These are phyloP conservation scores for Spiraea crenata DNA, from an alignment of 331 rosid genomes.

Conservation along the genomic window DNA sequence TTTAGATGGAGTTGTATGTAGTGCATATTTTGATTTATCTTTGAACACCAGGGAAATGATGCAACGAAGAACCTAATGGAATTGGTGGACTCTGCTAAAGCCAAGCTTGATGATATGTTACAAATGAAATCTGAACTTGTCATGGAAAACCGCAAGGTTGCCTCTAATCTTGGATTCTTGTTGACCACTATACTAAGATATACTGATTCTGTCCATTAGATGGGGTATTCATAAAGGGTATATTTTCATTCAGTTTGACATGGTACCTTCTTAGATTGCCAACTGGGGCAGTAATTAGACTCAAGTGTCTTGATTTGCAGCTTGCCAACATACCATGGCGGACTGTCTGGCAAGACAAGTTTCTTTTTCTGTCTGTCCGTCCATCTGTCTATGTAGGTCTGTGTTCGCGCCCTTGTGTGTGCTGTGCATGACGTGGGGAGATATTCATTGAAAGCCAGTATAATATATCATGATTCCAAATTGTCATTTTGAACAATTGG, in stretches of 20 bases:
- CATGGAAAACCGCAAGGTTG: slow-evolving; percentile 63
- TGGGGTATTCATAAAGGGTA: slow-evolving; percentile 7
- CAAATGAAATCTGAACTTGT: slow-evolving; percentile 48
- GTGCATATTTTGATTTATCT: slow-evolving; percentile 28
- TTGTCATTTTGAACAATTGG: too few species aligned
- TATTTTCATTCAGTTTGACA: not conserved
- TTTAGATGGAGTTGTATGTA: slow-evolving; percentile 7
- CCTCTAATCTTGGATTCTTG: slow-evolving; percentile 16
- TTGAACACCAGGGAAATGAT: slow-evolving; percentile 51
- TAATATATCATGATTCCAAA: too few species aligned
- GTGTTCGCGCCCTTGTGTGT: too few species aligned
- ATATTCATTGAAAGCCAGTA: too few species aligned
- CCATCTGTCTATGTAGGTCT: not conserved
- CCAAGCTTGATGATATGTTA: slow-evolving; percentile 55
- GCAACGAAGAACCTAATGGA: slow-evolving; percentile 43
- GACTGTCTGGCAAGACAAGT: not conserved
- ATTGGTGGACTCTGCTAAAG: slow-evolving; percentile 68
- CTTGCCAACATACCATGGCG: not conserved
- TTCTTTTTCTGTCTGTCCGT: not conserved
- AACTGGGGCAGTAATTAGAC: not conserved
- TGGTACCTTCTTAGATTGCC: not conserved
- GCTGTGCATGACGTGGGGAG: too few species aligned
- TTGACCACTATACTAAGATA: slow-evolving; percentile 1
- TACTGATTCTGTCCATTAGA: slow-evolving; percentile 13
- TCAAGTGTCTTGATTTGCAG: not conserved